A percentile compares a stretch with the other conserved stretches of the same genome.
These are phyloP conservation scores for Casaregolazyma lundiana DNA, from an alignment of 1,139 yeast species.

Conservation along the genomic window DNA sequence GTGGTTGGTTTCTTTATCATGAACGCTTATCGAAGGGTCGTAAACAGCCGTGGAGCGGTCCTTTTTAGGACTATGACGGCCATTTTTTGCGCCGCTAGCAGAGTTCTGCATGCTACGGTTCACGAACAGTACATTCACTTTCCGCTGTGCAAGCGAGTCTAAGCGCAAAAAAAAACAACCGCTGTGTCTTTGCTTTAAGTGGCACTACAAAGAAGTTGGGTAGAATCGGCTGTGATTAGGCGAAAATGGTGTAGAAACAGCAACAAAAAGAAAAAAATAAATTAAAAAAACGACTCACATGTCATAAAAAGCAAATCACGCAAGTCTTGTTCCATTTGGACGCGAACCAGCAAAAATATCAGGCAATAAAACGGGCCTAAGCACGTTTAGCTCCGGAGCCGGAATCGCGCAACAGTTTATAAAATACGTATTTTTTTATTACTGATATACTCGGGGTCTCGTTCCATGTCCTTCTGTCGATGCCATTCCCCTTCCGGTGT, in stretches of 20 bases:
- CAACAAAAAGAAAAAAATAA: neutral
- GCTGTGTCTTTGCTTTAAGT: neutral
- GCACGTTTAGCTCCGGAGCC: too few relatives aligned
- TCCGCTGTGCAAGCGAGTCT: neutral
- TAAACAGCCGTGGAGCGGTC: conserved; percentile 3
- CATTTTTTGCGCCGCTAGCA: neutral
- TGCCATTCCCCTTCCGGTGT: too few relatives aligned
- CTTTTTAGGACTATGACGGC: neutral
- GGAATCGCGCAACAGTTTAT: too few relatives aligned
- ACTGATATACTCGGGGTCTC: too few relatives aligned
- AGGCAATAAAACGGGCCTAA: too few relatives aligned
- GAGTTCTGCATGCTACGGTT: neutral
- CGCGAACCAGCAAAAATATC: too few relatives aligned
- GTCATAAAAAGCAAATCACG: conserved; percentile 1
- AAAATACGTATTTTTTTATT: too few relatives aligned
- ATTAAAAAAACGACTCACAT: neutral
- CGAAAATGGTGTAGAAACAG: neutral
- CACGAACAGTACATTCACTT: neutral
- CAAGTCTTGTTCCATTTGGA: too few relatives aligned
- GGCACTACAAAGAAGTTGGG: neutral
- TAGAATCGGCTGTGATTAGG: conserved; percentile 1
- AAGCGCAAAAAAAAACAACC: neutral
- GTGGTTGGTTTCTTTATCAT: neutral
- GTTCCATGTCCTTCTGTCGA: too few relatives aligned
- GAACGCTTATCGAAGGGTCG: neutral